These are phyloP conservation scores for Puccinellia tenuiflora DNA, from an alignment of 176 grass and related monocot genomes.

Conservation along the genomic window DNA sequence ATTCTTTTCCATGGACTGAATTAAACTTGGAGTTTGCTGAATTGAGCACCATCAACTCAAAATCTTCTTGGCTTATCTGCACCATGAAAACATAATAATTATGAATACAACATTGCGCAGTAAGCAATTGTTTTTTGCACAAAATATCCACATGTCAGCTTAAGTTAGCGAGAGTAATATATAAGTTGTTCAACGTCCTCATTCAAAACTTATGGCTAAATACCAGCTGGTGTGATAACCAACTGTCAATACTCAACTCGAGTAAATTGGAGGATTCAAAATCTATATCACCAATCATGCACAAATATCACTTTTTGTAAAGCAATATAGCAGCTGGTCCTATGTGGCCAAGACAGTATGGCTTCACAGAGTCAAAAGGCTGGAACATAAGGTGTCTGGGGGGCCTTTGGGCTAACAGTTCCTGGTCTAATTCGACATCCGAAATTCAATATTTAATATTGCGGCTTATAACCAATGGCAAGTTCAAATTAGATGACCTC, in stretches of 20 bases:
- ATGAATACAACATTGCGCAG: background rate
- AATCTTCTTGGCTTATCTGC: constrained; percentile 65
- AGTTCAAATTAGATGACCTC: background rate
- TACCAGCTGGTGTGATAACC: background rate
- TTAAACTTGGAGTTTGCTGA: too few relatives aligned
- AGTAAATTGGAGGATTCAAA: background rate
- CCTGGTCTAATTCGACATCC: background rate
- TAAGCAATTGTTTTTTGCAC: background rate
- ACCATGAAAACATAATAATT: constrained; percentile 11
- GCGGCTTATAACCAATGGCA: background rate
- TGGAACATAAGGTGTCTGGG: background rate
- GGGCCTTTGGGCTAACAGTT: background rate
- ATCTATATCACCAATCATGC: background rate
- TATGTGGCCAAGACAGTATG: background rate
- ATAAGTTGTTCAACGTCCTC: background rate
- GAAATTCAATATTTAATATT: background rate
- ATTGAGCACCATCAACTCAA: constrained; percentile 26
- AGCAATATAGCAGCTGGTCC: too few relatives aligned
- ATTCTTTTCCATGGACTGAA: too few relatives aligned
- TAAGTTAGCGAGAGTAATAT: background rate
- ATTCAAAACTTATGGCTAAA: background rate
- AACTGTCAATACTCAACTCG: background rate
- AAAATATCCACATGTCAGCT: background rate
- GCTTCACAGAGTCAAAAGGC: background rate
- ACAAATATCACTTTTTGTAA: background rate